Percentiles rank a stretch among this genome's conserved stretches.
Conservation (phyloP, 73 alveolate species). For the Paraurostyla sp. region DNA sequence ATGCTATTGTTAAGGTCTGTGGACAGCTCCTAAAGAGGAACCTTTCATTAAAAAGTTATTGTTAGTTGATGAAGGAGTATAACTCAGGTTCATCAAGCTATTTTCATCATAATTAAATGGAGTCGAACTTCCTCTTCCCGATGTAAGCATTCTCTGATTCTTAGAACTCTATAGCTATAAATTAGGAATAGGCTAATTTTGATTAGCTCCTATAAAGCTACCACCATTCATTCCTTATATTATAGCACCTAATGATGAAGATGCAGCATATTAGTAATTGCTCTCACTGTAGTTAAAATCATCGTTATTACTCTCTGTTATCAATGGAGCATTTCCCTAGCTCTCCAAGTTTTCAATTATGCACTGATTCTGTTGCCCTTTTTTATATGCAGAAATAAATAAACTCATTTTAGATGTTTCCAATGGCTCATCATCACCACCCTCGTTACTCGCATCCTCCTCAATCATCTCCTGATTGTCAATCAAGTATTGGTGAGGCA, state of each 20-base stretch:
- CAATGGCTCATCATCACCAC: neutral
- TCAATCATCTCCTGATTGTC: slow-evolving; percentile 12
- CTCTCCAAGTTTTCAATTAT: neutral
- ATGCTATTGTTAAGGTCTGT: neutral
- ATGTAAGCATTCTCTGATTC: neutral
- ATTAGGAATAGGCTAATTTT: neutral
- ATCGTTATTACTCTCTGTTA: slow-evolving; percentile 16
- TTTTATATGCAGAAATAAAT: slow-evolving; percentile 1
- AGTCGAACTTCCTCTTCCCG: slow-evolving; percentile 21
- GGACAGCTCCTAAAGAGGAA: neutral
- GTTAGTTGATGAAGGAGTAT: slow-evolving; percentile 9
- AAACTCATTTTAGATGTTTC: neutral
- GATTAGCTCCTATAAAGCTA: neutral
- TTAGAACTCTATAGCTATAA: neutral
- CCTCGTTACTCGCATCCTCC: neutral
- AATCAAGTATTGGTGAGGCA: no score
- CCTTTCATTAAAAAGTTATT: neutral
- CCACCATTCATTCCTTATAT: slow-evolving; percentile 21
- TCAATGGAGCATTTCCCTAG: neutral
- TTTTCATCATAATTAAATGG: slow-evolving; percentile 31
- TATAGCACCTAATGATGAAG: slow-evolving; percentile 37
- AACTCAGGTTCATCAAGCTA: slow-evolving; percentile 28
- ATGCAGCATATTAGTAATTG: neutral
- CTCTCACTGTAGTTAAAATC: slow-evolving; percentile 48
- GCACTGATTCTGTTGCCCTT: neutral